A percentile compares a stretch with the other conserved stretches of the same genome.
Conservation (phyloP, 768 basidiomycete genomes). For the Lactarius deliciosus region DNA sequence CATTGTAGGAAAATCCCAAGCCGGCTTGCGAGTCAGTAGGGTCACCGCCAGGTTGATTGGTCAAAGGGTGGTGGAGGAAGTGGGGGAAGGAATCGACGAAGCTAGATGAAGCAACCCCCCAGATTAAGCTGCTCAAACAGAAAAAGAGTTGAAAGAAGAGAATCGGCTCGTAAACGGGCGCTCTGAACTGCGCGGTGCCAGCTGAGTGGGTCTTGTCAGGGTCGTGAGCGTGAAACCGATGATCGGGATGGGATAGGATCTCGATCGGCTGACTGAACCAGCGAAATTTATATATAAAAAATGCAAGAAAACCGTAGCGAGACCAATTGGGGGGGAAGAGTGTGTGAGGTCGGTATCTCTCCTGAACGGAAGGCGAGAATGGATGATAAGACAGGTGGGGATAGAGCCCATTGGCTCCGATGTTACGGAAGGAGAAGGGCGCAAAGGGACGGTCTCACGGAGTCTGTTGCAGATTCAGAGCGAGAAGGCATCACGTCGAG, state of each 20-base stretch:
- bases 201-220: conserved; percentile 21
- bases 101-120: conserved; percentile 18
- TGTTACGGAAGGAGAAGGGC: conserved; percentile 29
- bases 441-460: conserved; percentile 26
- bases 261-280: conserved; percentile 26
- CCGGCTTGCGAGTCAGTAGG: conserved; percentile 23
- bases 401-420: conserved; percentile 27
- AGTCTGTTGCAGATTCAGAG: conserved; percentile 23
- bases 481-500: conserved; percentile 20
- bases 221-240: conserved; percentile 28
- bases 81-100: neutral
- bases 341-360: conserved; percentile 14
- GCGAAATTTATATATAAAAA: conserved; percentile 15
- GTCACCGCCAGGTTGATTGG: conserved; percentile 30
- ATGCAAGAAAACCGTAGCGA: conserved; percentile 4
- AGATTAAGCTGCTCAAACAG: conserved; percentile 21
- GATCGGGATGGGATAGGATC: conserved; percentile 29
- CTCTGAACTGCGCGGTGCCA: conserved; percentile 22
- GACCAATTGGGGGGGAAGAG: conserved; percentile 24
- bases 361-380: conserved; percentile 17
- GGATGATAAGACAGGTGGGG: conserved; percentile 28
- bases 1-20: conserved; percentile 31
- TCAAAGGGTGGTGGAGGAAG: neutral
- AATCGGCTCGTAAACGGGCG: conserved; percentile 15
- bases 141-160: conserved; percentile 23